Conservation (phyloP, 768 basidiomycete genomes). For the Steccherinum ochraceum region DNA sequence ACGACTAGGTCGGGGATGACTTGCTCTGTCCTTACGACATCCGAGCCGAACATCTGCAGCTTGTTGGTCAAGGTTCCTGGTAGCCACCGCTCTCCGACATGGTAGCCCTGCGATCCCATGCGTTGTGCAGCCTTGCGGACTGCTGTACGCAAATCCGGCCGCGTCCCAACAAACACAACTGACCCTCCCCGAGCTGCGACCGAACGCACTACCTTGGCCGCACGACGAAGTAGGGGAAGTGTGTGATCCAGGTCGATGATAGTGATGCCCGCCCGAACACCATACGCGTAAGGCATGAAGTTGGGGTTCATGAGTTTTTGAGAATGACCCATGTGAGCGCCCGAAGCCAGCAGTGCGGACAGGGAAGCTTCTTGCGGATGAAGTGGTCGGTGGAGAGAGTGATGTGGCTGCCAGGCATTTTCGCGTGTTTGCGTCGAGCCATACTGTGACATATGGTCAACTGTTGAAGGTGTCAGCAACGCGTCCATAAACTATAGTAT, state of each 20-base stretch:
- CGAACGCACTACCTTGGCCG: slow-evolving; percentile 80
- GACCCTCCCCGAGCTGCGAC: slow-evolving; percentile 77
- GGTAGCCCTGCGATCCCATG: slow-evolving; percentile 74
- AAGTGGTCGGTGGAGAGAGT: slow-evolving; percentile 57
- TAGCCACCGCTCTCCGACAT: slow-evolving; percentile 85
- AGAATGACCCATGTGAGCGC: slow-evolving; percentile 92
- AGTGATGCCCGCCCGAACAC: slow-evolving; percentile 81
- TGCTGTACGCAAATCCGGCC: slow-evolving; percentile 66
- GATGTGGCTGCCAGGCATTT: slow-evolving; percentile 68
- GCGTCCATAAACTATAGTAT: slow-evolving; percentile 1
- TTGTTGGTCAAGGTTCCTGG: slow-evolving; percentile 94
- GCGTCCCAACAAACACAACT: slow-evolving; percentile 87
- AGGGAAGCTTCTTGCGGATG: slow-evolving; percentile 62
- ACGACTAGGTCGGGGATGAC: slow-evolving; percentile 83
- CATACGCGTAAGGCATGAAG: slow-evolving; percentile 90
- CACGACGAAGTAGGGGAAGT: slow-evolving; percentile 83
- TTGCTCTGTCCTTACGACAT: slow-evolving; percentile 44
- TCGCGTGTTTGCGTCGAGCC: slow-evolving; percentile 73
- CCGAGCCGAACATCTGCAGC: slow-evolving; percentile 61
- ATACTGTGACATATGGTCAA: slow-evolving; percentile 55
- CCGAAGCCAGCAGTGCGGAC: slow-evolving; percentile 86
- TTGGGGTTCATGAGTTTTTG: slow-evolving; percentile 81
- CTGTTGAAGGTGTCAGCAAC: slow-evolving; percentile 29
- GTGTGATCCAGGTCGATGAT: slow-evolving; percentile 96
- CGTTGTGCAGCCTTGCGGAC: slow-evolving; percentile 77